phyloP scores from a whole-genome alignment of 257 asterid genomes.

The Petunia secreta region DNA sequence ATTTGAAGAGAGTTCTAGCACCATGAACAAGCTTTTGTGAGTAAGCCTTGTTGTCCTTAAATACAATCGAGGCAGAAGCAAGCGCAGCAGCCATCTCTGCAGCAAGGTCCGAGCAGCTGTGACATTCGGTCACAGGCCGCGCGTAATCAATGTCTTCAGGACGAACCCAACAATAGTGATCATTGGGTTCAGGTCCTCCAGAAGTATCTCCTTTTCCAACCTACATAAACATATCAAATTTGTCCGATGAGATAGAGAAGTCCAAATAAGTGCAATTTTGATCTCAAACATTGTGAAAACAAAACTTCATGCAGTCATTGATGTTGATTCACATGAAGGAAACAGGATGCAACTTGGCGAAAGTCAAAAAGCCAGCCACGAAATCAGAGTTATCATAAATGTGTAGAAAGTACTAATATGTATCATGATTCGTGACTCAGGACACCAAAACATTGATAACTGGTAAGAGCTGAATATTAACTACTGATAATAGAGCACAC shows the following conservation, averaged over 20 bases:
- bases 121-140: slow-evolving; percentile 64
- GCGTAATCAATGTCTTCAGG: slow-evolving; percentile 91
- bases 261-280: neutral
- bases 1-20: slow-evolving; percentile 81
- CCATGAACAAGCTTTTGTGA: slow-evolving; percentile 95
- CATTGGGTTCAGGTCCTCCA: slow-evolving; percentile 65
- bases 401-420: neutral
- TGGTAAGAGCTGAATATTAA: neutral
- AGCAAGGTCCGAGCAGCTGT: slow-evolving; percentile 85
- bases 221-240: slow-evolving; percentile 42
- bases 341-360: neutral
- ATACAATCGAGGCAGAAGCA: slow-evolving; percentile 96
- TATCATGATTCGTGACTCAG: neutral
- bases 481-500: neutral
- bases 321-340: slow-evolving; percentile 9
- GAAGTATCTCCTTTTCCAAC: slow-evolving; percentile 86
- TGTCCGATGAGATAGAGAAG: neutral
- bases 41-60: slow-evolving; percentile 87
- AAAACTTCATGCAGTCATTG: neutral
- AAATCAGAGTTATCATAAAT: neutral
- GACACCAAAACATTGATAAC: neutral
- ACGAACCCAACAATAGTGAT: slow-evolving; percentile 94
- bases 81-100: slow-evolving; percentile 98
- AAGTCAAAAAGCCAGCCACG: neutral
- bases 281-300: neutral